Percentiles rank a stretch among this genome's conserved stretches.
These are phyloP conservation scores for Stagonosporopsis rhizophila DNA, from an alignment of 2,329 filamentous ascomycete species.

Conservation along the genomic window DNA sequence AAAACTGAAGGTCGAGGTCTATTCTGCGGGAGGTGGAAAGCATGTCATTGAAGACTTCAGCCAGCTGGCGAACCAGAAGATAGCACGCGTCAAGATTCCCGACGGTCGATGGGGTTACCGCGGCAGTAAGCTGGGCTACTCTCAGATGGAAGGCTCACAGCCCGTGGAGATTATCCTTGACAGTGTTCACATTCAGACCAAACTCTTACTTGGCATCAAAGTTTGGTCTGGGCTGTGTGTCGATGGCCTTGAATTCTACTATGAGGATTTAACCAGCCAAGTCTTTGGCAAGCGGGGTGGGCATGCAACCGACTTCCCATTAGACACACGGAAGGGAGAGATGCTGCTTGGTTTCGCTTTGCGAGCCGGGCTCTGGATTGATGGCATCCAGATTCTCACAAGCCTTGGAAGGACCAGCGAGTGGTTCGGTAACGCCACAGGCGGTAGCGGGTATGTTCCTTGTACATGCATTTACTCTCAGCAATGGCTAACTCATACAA, in stretches of 20 bases:
- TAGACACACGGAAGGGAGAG: conserved; percentile 86
- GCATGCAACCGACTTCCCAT: conserved; percentile 74
- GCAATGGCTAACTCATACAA: conserved; percentile 49
- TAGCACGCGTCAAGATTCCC: conserved; percentile 75
- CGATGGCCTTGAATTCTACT: conserved; percentile 90
- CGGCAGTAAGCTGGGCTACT: conserved; percentile 75
- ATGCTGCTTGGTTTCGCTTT: conserved; percentile 86
- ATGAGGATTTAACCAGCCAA: conserved; percentile 84
- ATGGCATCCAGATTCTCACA: conserved; percentile 88
- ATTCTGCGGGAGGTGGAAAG: conserved; percentile 76
- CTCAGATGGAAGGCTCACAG: conserved; percentile 72
- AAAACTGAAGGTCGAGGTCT: conserved; percentile 74
- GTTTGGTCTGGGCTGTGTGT: conserved; percentile 79
- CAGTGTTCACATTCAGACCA: conserved; percentile 67
- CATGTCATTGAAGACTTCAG: conserved; percentile 80
- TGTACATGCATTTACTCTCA: background rate
- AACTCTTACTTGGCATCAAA: conserved; percentile 76
- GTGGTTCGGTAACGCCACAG: conserved; percentile 80
- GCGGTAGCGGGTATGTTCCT: conserved; percentile 80
- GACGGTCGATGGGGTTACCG: conserved; percentile 77
- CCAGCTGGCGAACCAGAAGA: conserved; percentile 69
- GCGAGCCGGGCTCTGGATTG: conserved; percentile 80
- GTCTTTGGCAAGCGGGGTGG: conserved; percentile 84
- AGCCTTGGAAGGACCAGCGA: conserved; percentile 85
- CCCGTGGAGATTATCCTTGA: conserved; percentile 77